A percentile compares a stretch with the other conserved stretches of the same genome.
These are phyloP conservation scores for Aquanectria penicillioides DNA, from an alignment of 2,329 filamentous ascomycete genomes.

Conservation along the genomic window DNA sequence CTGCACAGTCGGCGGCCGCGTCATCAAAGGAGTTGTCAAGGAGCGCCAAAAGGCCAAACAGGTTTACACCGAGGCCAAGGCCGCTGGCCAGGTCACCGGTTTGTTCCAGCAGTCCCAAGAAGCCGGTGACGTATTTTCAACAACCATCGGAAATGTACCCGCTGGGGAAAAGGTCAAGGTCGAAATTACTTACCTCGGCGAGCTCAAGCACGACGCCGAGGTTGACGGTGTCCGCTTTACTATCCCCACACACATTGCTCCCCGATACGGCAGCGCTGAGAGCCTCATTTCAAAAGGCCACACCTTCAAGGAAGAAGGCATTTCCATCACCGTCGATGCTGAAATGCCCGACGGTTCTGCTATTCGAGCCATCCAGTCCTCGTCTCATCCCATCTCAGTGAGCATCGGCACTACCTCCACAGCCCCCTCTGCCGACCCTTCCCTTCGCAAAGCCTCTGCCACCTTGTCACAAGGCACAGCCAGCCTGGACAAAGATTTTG, in stretches of 20 bases:
- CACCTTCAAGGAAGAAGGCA: constrained; percentile 23
- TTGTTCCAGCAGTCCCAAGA: constrained; percentile 70
- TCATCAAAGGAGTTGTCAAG: constrained; percentile 73
- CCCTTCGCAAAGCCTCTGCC: constrained; percentile 69
- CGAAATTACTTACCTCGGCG: constrained; percentile 73
- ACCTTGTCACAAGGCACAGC: constrained; percentile 63
- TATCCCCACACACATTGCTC: constrained; percentile 73
- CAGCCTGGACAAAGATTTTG: constrained; percentile 71
- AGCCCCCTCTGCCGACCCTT: constrained; percentile 56
- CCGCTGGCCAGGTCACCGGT: constrained; percentile 68
- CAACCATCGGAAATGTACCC: constrained; percentile 74
- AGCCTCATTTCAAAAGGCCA: constrained; percentile 17
- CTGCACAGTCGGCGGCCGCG: constrained; percentile 69
- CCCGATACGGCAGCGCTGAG: constrained; percentile 65
- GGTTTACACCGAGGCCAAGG: constrained; percentile 68
- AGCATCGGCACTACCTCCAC: constrained; percentile 66
- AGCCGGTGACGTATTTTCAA: constrained; percentile 74
- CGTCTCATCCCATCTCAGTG: constrained; percentile 74
- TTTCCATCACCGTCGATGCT: constrained; percentile 47
- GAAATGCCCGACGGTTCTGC: constrained; percentile 62
- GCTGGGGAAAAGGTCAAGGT: constrained; percentile 65
- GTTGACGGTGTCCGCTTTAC: constrained; percentile 75
- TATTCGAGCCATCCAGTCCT: constrained; percentile 72
- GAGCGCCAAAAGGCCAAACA: constrained; percentile 70
- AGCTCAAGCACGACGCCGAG: constrained; percentile 77